These are phyloP conservation scores for Aspergillus fijiensis DNA, from an alignment of 2,329 filamentous ascomycete genomes.

Conservation along the genomic window DNA sequence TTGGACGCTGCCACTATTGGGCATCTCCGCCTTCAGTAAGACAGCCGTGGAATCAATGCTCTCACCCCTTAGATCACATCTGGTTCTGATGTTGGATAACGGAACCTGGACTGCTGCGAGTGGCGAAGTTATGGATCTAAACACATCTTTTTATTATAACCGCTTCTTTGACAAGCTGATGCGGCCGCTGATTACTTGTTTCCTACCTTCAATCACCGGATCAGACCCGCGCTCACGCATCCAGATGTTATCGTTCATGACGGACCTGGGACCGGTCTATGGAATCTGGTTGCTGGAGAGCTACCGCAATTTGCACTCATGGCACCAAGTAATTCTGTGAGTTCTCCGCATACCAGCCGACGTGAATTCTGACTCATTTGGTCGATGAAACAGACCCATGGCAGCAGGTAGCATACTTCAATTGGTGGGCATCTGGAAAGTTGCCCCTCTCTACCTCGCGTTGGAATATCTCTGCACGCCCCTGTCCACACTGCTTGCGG, in stretches of 20 bases:
- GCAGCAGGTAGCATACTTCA: too few relatives aligned
- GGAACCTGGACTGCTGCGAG: conserved; percentile 2
- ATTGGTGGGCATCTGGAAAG: too few relatives aligned
- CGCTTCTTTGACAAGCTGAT: conserved; percentile 4
- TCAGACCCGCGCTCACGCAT: background rate
- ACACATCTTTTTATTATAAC: conserved; percentile 3
- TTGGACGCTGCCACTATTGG: background rate
- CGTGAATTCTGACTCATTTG: too few relatives aligned
- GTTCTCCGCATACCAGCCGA: background rate
- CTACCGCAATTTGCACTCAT: background rate
- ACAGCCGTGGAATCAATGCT: too few relatives aligned
- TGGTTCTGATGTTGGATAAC: too few relatives aligned
- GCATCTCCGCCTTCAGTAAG: background rate
- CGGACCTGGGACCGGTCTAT: conserved; percentile 5
- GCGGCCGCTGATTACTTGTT: conserved; percentile 3
- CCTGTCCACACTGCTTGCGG: too few relatives aligned
- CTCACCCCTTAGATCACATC: too few relatives aligned
- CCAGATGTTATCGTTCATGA: conserved; percentile 9
- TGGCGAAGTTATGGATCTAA: background rate
- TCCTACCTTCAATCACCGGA: conserved; percentile 6
- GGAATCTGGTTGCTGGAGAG: conserved; percentile 12
- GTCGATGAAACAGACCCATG: too few relatives aligned
- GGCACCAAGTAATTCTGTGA: background rate
- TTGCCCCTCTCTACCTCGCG: too few relatives aligned
- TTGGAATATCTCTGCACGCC: too few relatives aligned